Percentiles rank a stretch among this genome's conserved stretches.
Evolutionary conservation across 352 stramenopile species (phyloP).

Genomic region (Globisporangium paddicum): DNA sequence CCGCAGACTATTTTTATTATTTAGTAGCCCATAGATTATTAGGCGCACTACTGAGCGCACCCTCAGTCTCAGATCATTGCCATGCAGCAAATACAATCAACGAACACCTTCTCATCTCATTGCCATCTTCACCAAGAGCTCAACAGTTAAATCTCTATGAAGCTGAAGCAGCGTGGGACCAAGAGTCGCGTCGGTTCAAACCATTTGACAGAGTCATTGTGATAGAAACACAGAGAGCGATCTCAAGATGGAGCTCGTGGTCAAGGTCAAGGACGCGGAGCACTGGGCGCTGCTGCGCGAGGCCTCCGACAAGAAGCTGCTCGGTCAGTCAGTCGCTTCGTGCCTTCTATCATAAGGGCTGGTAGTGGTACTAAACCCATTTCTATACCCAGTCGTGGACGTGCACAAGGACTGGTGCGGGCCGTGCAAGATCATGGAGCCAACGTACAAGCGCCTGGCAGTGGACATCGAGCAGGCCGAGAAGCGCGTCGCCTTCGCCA

Average conservation of each 20-base stretch:
- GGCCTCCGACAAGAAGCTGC: slow-evolving; percentile 54
- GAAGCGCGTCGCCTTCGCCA: slow-evolving; percentile 46
- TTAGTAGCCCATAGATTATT: slow-evolving; percentile 4
- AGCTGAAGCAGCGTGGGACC: neutral
- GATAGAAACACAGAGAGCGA: neutral
- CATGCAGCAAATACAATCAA: neutral
- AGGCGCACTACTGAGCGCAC: slow-evolving; percentile 3
- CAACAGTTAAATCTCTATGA: neutral
- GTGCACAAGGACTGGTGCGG: slow-evolving; percentile 71
- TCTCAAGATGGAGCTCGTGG: slow-evolving; percentile 39
- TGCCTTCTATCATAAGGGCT: no score
- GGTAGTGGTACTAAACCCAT: no score
- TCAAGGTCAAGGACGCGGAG: slow-evolving; percentile 52
- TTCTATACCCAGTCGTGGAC: slow-evolving; percentile 39
- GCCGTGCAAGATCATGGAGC: slow-evolving; percentile 73
- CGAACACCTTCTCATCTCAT: neutral
- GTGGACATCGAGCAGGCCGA: slow-evolving; percentile 55
- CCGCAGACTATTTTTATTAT: slow-evolving; percentile 3
- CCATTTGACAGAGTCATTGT: neutral
- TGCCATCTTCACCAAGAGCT: neutral
- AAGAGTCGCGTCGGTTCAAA: neutral
- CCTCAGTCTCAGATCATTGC: neutral
- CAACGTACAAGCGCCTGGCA: slow-evolving; percentile 60
- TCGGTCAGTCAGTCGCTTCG: slow-evolving; percentile 23
- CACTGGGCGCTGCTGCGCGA: slow-evolving; percentile 53